Evolutionary conservation across 352 stramenopile genomes (phyloP), one percentile per base, ranked within the genome.

Genomic region (Phytophthora foliorum): DNA sequence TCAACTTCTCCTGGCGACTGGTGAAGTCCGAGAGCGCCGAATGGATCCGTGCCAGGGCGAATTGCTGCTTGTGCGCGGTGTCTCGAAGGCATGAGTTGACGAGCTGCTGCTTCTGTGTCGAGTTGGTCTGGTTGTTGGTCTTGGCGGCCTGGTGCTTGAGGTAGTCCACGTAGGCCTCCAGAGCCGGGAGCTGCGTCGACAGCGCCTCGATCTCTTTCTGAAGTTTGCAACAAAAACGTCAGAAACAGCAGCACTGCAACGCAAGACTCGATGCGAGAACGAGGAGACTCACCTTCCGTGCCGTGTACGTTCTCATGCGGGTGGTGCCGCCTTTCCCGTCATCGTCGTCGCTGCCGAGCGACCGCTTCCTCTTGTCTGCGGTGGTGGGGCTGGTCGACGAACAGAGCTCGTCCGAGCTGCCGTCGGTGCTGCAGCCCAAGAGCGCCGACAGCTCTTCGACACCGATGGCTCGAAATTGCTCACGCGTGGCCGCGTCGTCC

Each of bases 141-240:
- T 55, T 69, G 44, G 61, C 71, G 7, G 66, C 71, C 21, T 78
- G 55, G 60, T 78, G 71, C 48, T 78, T 75, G 42, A 78, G 71
- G 41, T 70, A 75, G 62, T 78, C 71, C 6, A 75, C 71, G 48
- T 75, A 73, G 9, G 66, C 71, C 38, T 78, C 71, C 9, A 78
- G 71, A 21, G 51, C 54, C 9, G 67, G 71, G 13, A 78, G 51
- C 39, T 78, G 60, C 21, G 44, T 51, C 19, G 36, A 45, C 8
- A 78, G 38, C 10, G 53, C 53, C 31, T 78, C 66, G 22, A 75
- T 78, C 56, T 73, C 71, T 56, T 78, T 73, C 71, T 74, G 65
- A 52, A 58, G 46, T 55, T 57, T 58, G 34, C 42, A 67, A 41
- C 63, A 32, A 21, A n/a, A 59, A 56, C 10, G 44, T 67, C 31